Percentiles rank a stretch among this genome's conserved stretches.
phyloP scores from a whole-genome alignment of 1,284 basidiomycete species.

The Tetrapyrgos nigripes region DNA sequence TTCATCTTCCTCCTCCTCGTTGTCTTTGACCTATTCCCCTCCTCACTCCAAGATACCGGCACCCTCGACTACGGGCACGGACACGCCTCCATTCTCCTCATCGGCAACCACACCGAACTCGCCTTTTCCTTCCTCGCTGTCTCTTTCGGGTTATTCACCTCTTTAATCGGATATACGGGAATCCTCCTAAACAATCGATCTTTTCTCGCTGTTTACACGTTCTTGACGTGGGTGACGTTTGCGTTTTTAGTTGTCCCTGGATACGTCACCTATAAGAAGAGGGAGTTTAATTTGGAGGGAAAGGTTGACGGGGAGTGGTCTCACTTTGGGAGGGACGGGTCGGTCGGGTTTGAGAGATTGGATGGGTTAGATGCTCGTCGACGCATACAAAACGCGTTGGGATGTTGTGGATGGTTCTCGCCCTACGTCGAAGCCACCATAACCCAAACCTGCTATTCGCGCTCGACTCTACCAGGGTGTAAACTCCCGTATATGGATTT shows the following conservation, averaged over 20 bases:
- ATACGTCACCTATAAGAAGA: conserved; percentile 72
- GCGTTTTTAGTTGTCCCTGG: conserved; percentile 69
- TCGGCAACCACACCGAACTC: conserved; percentile 66
- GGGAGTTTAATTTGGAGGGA: conserved; percentile 74
- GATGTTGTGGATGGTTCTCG: conserved; percentile 75
- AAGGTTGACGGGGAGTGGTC: conserved; percentile 78
- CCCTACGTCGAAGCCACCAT: conserved; percentile 74
- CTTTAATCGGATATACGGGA: conserved; percentile 71
- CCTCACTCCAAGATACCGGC: too few species aligned
- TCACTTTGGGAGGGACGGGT: too few species aligned
- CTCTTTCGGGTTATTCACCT: conserved; percentile 56
- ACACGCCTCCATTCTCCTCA: conserved; percentile 66
- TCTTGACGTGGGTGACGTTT: conserved; percentile 71
- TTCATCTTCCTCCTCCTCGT: conserved; percentile 65
- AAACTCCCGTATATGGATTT: conserved; percentile 43
- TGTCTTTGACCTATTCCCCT: conserved; percentile 70
- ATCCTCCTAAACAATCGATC: conserved; percentile 75
- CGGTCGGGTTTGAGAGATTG: too few species aligned
- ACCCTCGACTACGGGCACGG: too few species aligned
- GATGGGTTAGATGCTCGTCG: conserved; percentile 60
- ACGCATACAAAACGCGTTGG: conserved; percentile 66
- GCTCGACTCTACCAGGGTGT: conserved; percentile 68
- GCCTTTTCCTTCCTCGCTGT: conserved; percentile 65
- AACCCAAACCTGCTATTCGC: conserved; percentile 67
- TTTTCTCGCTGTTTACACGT: conserved; percentile 71